Conservation (phyloP, 768 basidiomycete genomes). For the Macrolepiota albuminosa region DNA sequence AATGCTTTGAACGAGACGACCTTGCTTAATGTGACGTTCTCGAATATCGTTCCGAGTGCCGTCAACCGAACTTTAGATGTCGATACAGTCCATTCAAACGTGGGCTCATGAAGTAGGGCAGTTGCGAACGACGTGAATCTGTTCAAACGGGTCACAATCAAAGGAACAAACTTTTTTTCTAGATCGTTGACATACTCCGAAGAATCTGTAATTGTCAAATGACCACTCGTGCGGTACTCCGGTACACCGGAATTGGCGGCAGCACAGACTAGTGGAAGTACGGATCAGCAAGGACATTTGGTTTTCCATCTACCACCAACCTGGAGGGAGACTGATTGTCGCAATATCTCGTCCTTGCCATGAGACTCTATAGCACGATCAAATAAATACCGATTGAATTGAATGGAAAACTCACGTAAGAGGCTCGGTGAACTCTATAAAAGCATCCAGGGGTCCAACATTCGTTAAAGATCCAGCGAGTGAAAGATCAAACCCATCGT, state of each 20-base stretch:
- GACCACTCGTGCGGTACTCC: conserved; percentile 48
- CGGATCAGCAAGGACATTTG: neutral
- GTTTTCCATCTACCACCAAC: conserved; percentile 25
- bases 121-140: conserved; percentile 67
- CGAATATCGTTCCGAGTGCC: conserved; percentile 67
- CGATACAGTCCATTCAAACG: conserved; percentile 68
- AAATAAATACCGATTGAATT: neutral
- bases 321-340: conserved; percentile 53
- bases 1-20: conserved; percentile 63
- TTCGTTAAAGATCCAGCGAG: conserved; percentile 58
- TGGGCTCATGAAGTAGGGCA: conserved; percentile 56
- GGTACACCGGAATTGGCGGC: conserved; percentile 65
- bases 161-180: neutral
- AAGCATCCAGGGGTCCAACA: conserved; percentile 63
- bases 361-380: conserved; percentile 35
- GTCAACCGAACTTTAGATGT: conserved; percentile 57
- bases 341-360: conserved; percentile 66
- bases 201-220: conserved; percentile 51
- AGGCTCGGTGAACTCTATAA: conserved; percentile 62
- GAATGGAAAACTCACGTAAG: conserved; percentile 38
- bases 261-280: conserved; percentile 48
- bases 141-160: conserved; percentile 1
- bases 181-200: conserved; percentile 31
- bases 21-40: conserved; percentile 58
- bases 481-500: conserved; percentile 59